Evolutionary conservation across 345 rosid species (phyloP).

Genomic region (Aethionema arabicum): DNA sequence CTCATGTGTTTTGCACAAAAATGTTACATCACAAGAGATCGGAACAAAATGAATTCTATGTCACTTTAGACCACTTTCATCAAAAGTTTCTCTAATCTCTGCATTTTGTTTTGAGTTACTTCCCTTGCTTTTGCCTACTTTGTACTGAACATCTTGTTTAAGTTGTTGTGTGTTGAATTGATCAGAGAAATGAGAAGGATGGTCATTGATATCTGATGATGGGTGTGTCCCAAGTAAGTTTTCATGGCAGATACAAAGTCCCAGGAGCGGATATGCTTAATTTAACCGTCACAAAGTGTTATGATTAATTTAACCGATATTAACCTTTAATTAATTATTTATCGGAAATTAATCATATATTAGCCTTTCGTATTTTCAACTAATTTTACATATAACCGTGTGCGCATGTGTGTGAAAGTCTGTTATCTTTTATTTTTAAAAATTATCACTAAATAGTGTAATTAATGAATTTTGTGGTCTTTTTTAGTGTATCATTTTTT

Average conservation of each 20-base stretch:
- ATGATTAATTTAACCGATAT: no score
- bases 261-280: constrained; percentile 86
- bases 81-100: background rate
- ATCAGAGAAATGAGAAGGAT: constrained; percentile 67
- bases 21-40: background rate
- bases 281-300: no score
- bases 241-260: constrained; percentile 90
- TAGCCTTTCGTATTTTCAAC: no score
- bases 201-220: constrained; percentile 62
- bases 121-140: constrained; percentile 13
- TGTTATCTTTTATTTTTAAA: no score
- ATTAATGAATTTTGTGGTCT: no score
- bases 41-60: background rate
- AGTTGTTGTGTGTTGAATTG: constrained; percentile 26
- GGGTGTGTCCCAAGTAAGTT: constrained; percentile 59
- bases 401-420: no score
- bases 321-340: no score
- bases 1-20: constrained; percentile 1
- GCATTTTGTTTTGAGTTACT: constrained; percentile 1
- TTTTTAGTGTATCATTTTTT: no score
- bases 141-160: background rate
- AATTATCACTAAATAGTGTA: no score
- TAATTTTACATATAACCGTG: no score
- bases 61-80: no score
- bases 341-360: no score